Evolutionary conservation across 768 basidiomycete species (phyloP), one percentile per base, ranked within the genome.

Genomic region (Hericium rajendrae): DNA sequence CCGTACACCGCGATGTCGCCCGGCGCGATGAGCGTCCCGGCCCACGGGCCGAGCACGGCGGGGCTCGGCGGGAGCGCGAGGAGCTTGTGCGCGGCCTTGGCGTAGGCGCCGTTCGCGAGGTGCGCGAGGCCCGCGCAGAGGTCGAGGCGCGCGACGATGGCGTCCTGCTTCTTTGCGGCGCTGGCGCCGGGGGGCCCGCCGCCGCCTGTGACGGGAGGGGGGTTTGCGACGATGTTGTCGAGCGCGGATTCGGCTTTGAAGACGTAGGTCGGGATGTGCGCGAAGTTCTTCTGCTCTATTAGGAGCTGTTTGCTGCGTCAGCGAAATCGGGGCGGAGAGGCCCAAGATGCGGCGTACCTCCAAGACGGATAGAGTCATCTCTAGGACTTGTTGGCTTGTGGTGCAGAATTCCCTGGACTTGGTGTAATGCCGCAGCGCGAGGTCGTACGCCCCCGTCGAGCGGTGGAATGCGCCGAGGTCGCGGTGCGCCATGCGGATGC

Each of bases 231-330:
- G 1, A 79, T 70, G 2, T 83, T 81, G 41, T 95, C 93, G 24
- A 97, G 76, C 0, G 91, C 88, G 0, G 91, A 85, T 59, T 97
- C 94, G n/a, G 93, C 92, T 71, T 97, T 97, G 80, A 87, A 91
- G 28, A 97, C 84, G 67, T 97, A 94, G n/a, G 89, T 93, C 8
- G 87, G 78, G 38, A 97, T 79, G 65, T 93, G 90, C 2, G 87
- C 74, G 69, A 93, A 94, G 69, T 90, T 91, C 59, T 82, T 76
- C 70, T 91, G 88, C 72, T 94, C 91, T 59, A 94, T 79, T 41
- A 93, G 79, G 39, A 94, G 79, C 91, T 92, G 65, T 22, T 38
- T 28, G 49, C 41, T 16, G 9, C 39, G 16, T 49, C n/a, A 38
- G 59, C n/a, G 52, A 54, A 10, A 24, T 20, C 48, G 52, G 13